These are phyloP conservation scores for Nicotiana sylvestris DNA, from an alignment of 257 asterid species.

Conservation along the genomic window DNA sequence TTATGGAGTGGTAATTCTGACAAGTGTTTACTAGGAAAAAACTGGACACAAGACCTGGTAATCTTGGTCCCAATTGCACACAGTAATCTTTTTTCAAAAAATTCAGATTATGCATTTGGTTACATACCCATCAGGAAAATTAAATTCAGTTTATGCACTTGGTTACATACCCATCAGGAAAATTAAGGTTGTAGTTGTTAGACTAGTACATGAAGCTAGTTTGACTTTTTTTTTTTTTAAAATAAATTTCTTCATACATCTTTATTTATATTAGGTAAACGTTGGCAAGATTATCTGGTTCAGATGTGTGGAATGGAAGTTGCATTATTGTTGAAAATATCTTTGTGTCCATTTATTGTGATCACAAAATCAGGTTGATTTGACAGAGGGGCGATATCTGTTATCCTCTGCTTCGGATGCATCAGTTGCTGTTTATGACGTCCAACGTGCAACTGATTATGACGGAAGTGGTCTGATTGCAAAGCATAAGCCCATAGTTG, in stretches of 20 bases:
- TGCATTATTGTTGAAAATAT: slow-evolving; percentile 23
- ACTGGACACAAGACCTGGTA: background rate
- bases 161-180: background rate
- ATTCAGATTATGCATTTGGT: background rate
- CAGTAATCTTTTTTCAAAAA: background rate
- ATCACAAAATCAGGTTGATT: slow-evolving; percentile 93
- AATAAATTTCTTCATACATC: background rate
- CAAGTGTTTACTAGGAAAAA: background rate
- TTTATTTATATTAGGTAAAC: background rate
- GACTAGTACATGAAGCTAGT: background rate
- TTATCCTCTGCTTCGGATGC: slow-evolving; percentile 90
- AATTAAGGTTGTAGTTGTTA: background rate
- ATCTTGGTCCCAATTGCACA: background rate
- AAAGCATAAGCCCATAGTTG: slow-evolving; percentile 60
- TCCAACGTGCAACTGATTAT: slow-evolving; percentile 62
- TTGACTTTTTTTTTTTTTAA: background rate
- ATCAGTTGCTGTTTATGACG: slow-evolving; percentile 80
- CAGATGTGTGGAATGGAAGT: slow-evolving; percentile 7
- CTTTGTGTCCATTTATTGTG: slow-evolving; percentile 37
- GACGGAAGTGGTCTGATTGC: slow-evolving; percentile 65
- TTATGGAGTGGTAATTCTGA: background rate
- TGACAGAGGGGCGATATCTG: slow-evolving; percentile 94
- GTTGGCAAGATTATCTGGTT: background rate
- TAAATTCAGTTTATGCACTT: background rate
- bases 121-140: background rate